Evolutionary conservation across 2,329 filamentous ascomycete species (phyloP), one percentile per base, ranked within the genome.

Genomic region (Neopestalotiopsis rosae): DNA sequence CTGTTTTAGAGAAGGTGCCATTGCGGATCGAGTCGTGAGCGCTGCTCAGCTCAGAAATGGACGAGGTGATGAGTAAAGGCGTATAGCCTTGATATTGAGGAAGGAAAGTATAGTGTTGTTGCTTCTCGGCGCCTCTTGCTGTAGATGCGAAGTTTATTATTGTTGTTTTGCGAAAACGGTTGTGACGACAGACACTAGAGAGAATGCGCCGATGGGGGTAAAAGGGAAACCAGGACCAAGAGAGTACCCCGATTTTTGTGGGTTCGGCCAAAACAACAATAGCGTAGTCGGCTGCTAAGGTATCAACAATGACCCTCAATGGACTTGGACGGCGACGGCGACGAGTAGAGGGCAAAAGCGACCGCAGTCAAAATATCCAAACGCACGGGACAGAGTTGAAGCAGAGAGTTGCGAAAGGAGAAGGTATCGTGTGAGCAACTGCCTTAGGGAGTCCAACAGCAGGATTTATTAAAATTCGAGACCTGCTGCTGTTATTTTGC

Each of bases 1-100:
- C 79, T 76, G 78, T 79, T 81, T 79, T 73, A 79, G 82, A 72
- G 86, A 84, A 81, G 86, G 85, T 72, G 84, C 83, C 86, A 88
- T 89, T 49, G 24, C 57, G 24, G 57, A 28, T 59, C 24, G 9
- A 9, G 57, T 14, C 13, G 28, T 34, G 57, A 52, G 20, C 17
- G 45, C 45, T 52, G 45, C 45, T 20, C 9, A 20, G 45, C 17
- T 17, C 17, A 20, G 42, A 52, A 52, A 52, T 52, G 6, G 17
- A 24, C 9, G 20, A 17, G 45, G 20, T 20, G 17, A 52, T 52
- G 17, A 52, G 5, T 52, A 20, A 62, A 17, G 32, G 32, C 32
- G 32, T 40, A 62, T 62, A 62, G 34, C 14, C 59, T 34, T 17
- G 34, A 20, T 24, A 20, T 12, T 13, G 10, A 13, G 5, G 14